Conservation (phyloP, 2,329 filamentous ascomycete genomes). For the Neonectria neomacrospora region DNA sequence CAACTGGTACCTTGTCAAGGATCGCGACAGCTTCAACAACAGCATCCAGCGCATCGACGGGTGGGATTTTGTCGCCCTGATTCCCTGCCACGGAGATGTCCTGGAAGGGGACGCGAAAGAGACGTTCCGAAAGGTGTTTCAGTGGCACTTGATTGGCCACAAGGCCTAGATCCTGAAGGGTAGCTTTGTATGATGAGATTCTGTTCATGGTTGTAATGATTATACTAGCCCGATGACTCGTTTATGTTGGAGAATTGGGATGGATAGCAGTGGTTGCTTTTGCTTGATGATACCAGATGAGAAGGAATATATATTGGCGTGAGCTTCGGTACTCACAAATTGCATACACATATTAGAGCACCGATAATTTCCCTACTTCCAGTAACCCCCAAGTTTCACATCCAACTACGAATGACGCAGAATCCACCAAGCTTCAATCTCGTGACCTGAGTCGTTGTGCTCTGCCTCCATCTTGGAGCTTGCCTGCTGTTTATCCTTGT, state of each 20-base stretch:
- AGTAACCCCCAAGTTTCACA: neutral
- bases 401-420: too few species aligned
- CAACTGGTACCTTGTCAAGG: slow-evolving; percentile 78
- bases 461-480: neutral
- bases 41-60: slow-evolving; percentile 74
- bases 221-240: neutral
- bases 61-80: slow-evolving; percentile 88
- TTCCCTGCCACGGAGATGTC: slow-evolving; percentile 94
- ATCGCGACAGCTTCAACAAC: slow-evolving; percentile 76
- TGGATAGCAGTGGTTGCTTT: slow-evolving; percentile 6
- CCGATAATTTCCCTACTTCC: neutral
- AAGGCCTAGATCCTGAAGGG: slow-evolving; percentile 26
- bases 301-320: neutral
- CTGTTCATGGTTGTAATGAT: slow-evolving; percentile 4
- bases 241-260: slow-evolving; percentile 15
- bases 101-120: slow-evolving; percentile 80
- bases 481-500: too few species aligned
- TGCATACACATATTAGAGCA: neutral
- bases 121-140: slow-evolving; percentile 80
- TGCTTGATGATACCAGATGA: slow-evolving; percentile 30
- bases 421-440: neutral
- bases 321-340: neutral
- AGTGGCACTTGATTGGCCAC: slow-evolving; percentile 76
- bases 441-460: neutral
- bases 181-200: slow-evolving; percentile 2